Conservation (phyloP, 2,329 filamentous ascomycete species). For the Epichloe typhina region DNA sequence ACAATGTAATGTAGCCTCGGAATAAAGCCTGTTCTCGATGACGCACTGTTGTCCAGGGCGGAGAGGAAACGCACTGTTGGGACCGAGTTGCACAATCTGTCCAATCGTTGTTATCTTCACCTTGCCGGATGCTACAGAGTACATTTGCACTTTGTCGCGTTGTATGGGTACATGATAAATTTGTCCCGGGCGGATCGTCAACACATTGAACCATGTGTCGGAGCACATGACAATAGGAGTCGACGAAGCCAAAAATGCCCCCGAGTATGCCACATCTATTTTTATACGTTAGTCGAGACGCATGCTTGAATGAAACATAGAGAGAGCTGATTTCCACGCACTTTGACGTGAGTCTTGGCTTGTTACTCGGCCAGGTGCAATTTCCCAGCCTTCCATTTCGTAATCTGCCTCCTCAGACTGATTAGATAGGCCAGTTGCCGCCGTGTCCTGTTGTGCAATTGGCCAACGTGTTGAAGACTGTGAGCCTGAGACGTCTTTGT, state of each 20-base stretch:
- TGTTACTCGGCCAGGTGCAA: constrained; percentile 28
- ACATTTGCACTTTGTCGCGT: constrained; percentile 21
- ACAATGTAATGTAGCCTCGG: constrained; percentile 30
- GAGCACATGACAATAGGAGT: constrained; percentile 23
- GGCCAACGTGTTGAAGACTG: neutral
- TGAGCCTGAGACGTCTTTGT: neutral
- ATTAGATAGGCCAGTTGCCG: neutral
- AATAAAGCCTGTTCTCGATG: constrained; percentile 30
- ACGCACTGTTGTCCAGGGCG: constrained; percentile 23
- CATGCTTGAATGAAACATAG: neutral
- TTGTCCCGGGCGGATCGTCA: constrained; percentile 26
- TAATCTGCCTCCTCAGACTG: constrained; percentile 1
- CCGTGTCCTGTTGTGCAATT: neutral
- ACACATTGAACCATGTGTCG: constrained; percentile 27
- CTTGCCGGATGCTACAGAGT: constrained; percentile 29
- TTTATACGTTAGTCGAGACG: neutral
- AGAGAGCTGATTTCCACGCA: constrained; percentile 14
- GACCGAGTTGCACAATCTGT: constrained; percentile 27
- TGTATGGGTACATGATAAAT: constrained; percentile 18
- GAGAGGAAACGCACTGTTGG: constrained; percentile 31
- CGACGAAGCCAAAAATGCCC: constrained; percentile 25
- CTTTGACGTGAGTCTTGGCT: constrained; percentile 19
- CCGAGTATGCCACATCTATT: constrained; percentile 31
- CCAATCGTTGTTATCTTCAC: constrained; percentile 24
- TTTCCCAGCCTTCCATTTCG: constrained; percentile 16